A percentile compares a stretch with the other conserved stretches of the same genome.
Evolutionary conservation across 2,329 filamentous ascomycete genomes (phyloP).

Genomic region (Periconia macrospinosa): DNA sequence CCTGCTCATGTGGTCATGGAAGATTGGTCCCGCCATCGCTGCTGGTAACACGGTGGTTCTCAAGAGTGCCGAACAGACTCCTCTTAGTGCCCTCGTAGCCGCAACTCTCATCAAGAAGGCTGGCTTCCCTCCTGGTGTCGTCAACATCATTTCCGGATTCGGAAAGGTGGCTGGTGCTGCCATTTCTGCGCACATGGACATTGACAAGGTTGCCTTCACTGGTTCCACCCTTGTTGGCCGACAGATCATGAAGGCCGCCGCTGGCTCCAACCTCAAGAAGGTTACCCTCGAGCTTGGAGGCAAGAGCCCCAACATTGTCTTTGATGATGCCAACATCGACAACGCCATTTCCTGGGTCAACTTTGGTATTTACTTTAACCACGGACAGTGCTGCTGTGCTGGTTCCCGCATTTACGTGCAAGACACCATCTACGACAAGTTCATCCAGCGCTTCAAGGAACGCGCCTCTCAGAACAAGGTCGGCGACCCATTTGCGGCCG

Average conservation of each 20-base stretch:
- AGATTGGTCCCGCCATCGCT: constrained; percentile 74
- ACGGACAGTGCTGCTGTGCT: constrained; percentile 69
- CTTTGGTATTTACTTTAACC: constrained; percentile 61
- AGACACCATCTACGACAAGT: constrained; percentile 85
- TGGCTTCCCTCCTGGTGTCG: constrained; percentile 75
- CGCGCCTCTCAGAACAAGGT: constrained; percentile 74
- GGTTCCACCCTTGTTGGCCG: constrained; percentile 75
- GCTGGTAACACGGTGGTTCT: constrained; percentile 73
- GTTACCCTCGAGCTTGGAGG: constrained; percentile 78
- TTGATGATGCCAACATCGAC: constrained; percentile 76
- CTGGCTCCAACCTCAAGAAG: constrained; percentile 78
- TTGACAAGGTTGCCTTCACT: constrained; percentile 84
- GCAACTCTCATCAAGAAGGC: constrained; percentile 71
- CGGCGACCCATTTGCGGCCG: constrained; percentile 76
- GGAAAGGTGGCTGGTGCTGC: constrained; percentile 78
- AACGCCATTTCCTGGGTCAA: constrained; percentile 79
- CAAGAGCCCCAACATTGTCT: constrained; percentile 81
- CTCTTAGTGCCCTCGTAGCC: constrained; percentile 68
- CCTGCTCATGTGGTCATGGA: constrained; percentile 80
- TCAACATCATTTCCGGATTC: constrained; percentile 77
- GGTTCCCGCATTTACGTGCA: constrained; percentile 85
- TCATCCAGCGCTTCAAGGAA: constrained; percentile 77
- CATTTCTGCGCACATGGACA: constrained; percentile 73
- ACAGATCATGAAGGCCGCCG: constrained; percentile 78
- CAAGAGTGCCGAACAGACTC: constrained; percentile 78